A percentile compares a stretch with the other conserved stretches of the same genome.
Evolutionary conservation across 2,329 filamentous ascomycete genomes (phyloP).

Genomic region (Pleurostoma richardsiae): DNA sequence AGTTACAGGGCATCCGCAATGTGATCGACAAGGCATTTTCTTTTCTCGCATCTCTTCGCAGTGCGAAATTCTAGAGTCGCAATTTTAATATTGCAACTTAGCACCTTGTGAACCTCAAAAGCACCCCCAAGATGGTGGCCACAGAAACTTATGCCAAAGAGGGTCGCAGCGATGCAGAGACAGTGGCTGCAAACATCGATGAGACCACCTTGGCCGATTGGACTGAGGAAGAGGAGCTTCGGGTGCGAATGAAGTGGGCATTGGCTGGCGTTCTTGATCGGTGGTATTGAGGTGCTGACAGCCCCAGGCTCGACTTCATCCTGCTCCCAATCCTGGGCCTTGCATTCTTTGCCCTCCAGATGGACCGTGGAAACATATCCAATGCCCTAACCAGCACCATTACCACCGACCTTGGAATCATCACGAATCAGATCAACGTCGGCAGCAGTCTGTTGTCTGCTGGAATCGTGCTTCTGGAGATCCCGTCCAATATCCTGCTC

Average conservation of each 20-base stretch:
- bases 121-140: too few relatives aligned
- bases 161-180: background rate
- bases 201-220: background rate
- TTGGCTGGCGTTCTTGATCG: background rate
- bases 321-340: conserved; percentile 7
- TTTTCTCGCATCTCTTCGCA: too few relatives aligned
- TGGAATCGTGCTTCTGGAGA: conserved; percentile 41
- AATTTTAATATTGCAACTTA: too few relatives aligned
- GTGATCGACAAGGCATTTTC: too few relatives aligned
- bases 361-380: conserved; percentile 17
- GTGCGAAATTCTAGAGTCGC: too few relatives aligned
- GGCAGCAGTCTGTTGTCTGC: conserved; percentile 45
- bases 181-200: background rate
- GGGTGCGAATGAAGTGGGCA: conserved; percentile 5
- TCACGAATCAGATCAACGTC: conserved; percentile 45
- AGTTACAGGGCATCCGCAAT: too few relatives aligned
- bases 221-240: conserved; percentile 6
- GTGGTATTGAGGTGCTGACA: background rate
- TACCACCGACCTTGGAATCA: conserved; percentile 39
- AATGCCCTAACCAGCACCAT: conserved; percentile 48
- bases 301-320: conserved; percentile 7
- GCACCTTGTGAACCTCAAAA: too few relatives aligned
- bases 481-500: conserved; percentile 19
- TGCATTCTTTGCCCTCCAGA: conserved; percentile 8
- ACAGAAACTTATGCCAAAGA: too few relatives aligned